These are phyloP conservation scores for Erodium moschatum DNA, from an alignment of 441 rosid species.

Conservation along the genomic window DNA sequence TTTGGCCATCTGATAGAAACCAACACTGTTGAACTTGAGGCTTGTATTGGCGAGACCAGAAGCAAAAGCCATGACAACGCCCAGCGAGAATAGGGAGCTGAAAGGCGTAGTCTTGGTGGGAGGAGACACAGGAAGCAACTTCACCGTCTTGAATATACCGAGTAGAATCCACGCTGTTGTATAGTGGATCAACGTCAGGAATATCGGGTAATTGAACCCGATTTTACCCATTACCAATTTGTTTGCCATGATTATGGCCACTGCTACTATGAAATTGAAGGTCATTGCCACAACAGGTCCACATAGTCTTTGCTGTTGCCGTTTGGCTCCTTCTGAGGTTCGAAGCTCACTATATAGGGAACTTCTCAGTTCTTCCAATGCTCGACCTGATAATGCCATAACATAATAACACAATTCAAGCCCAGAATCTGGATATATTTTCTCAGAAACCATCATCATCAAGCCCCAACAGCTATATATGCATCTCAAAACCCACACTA, in stretches of 20 bases:
- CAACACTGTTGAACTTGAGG: conserved; percentile 27
- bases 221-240: conserved; percentile 25
- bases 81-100: conserved; percentile 22
- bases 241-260: conserved; percentile 24
- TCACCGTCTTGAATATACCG: conserved; percentile 22
- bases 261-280: conserved; percentile 26
- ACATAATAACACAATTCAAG: background rate
- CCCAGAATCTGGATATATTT: background rate
- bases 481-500: too few species aligned
- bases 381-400: conserved; percentile 17
- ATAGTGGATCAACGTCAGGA: conserved; percentile 27
- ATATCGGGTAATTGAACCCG: conserved; percentile 26
- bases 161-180: conserved; percentile 24
- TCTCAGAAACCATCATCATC: too few species aligned
- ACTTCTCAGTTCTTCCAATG: conserved; percentile 25
- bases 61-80: conserved; percentile 27
- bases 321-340: conserved; percentile 28
- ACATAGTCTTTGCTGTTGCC: conserved; percentile 26
- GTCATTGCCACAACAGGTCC: conserved; percentile 26
- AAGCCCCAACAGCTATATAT: too few species aligned
- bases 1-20: conserved; percentile 30
- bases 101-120: conserved; percentile 26
- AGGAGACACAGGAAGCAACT: conserved; percentile 24
- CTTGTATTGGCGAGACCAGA: conserved; percentile 29
- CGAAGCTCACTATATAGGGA: conserved; percentile 27